Percentiles rank a stretch among this genome's conserved stretches.
Conservation (phyloP, 1,139 yeast genomes). For the Kurtzmaniella quercitrusa region DNA sequence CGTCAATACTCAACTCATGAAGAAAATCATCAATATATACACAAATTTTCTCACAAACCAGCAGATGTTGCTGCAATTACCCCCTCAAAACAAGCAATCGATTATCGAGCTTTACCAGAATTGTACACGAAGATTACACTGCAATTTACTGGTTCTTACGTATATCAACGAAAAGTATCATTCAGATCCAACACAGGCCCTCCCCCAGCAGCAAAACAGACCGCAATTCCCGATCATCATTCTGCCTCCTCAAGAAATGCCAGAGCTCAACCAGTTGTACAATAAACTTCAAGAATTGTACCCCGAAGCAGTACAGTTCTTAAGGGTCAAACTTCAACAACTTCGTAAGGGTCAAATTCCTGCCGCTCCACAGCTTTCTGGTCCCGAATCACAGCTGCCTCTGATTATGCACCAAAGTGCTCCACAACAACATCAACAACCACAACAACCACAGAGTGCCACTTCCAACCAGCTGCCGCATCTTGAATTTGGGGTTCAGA, state of each 20-base stretch:
- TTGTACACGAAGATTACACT: conserved; percentile 49
- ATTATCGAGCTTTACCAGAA: conserved; percentile 46
- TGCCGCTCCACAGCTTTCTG: background rate
- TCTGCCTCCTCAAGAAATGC: conserved; percentile 53
- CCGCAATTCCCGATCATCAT: conserved; percentile 48
- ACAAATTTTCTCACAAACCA: conserved; percentile 33
- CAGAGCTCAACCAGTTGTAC: conserved; percentile 47
- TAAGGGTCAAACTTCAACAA: conserved; percentile 43
- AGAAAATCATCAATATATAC: conserved; percentile 41
- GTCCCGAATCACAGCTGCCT: conserved; percentile 9
- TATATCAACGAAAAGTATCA: conserved; percentile 51
- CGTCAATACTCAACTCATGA: conserved; percentile 50
- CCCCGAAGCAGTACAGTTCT: conserved; percentile 50
- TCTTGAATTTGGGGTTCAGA: background rate
- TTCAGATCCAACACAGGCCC: conserved; percentile 22
- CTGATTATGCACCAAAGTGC: conserved; percentile 4
- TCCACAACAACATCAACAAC: conserved; percentile 3
- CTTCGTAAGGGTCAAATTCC: conserved; percentile 23
- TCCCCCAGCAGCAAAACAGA: conserved; percentile 23
- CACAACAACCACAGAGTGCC: conserved; percentile 1
- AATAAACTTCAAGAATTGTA: conserved; percentile 46
- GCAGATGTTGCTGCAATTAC: conserved; percentile 31
- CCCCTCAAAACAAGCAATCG: conserved; percentile 32
- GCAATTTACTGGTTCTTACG: conserved; percentile 50
- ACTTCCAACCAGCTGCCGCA: background rate